Evolutionary conservation across 2,329 filamentous ascomycete species (phyloP), one percentile per base, ranked within the genome.

Genomic region (Aspergillus arachidicola): DNA sequence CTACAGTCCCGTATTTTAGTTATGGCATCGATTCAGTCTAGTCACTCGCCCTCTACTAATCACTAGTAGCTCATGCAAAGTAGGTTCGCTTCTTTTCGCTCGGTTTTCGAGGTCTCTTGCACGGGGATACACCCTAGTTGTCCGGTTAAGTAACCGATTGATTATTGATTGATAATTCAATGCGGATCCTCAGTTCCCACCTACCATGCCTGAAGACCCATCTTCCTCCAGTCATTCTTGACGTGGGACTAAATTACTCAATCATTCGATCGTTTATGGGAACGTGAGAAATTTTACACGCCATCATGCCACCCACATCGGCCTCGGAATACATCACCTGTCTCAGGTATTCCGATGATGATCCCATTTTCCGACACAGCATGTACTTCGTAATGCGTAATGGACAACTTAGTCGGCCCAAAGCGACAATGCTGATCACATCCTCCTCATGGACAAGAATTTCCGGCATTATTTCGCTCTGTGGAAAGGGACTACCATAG

Each of bases 151-250:
- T 61, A 60, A 64, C 43, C 61, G 46, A 57, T 58, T 61, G 50
- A 62, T 59, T 61, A 38, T 53, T 58, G 60, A 64, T 61, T 64
- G 59, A 61, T 64, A 59, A 61, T 61, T 51, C 43, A 51, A 46
- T 38, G 36, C 28, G 38, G 38, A 45, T 36, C 46, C 30, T 12
- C 48, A 55, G 21, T 55, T 26, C 28, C 58, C 41, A 60, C 58
- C 26, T 38, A 46, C 41, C 55, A 41, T 48, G 32, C 43, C n/a
- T 50, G 26, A 36, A 21, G 50, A 30, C 16, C 41, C 56, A 12
- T 36, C 23, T 26, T 21, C 34, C n/a, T 38, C 50, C 30, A 53
- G 16, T 21, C 6, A 34, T 53, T 5, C 5, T 34, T 14, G 10
- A n/a, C 26, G 28, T 21, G 45, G 23, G 28, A 28, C 51, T 21